Percentiles rank a stretch among this genome's conserved stretches.
phyloP scores from a whole-genome alignment of 2,329 filamentous ascomycete species.

The Calonectria montana region DNA sequence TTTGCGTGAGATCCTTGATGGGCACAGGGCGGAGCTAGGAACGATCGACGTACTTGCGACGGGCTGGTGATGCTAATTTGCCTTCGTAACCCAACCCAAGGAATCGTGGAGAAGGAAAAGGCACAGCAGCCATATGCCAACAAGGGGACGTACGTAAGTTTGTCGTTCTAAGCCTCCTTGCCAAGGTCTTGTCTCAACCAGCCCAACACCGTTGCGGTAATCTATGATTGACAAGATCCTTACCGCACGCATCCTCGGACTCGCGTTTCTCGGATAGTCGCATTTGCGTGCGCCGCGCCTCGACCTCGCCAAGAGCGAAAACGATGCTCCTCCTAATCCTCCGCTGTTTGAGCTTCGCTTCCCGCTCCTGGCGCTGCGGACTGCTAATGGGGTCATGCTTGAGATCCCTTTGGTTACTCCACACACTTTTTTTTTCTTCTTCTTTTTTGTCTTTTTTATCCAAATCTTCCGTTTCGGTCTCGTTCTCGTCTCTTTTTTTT shows the following conservation, averaged over 20 bases:
- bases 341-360: not conserved
- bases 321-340: not conserved
- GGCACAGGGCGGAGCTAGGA: conserved; percentile 2
- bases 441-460: not conserved
- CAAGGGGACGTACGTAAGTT: not conserved
- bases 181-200: not conserved
- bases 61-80: not conserved
- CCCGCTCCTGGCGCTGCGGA: not conserved
- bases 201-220: not conserved
- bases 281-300: not conserved
- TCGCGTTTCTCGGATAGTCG: conserved; percentile 18
- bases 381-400: not conserved
- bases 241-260: conserved; percentile 10
- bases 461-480: not conserved
- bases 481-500: not conserved
- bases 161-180: not conserved
- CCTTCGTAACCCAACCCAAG: not conserved
- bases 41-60: not conserved
- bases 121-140: not conserved
- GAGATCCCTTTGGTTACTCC: not conserved
- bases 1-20: conserved; percentile 5
- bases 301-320: conserved; percentile 1
- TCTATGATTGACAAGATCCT: conserved; percentile 7
- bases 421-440: not conserved
- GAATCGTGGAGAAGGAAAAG: not conserved